Percentiles rank a stretch among this genome's conserved stretches.
Conservation (phyloP, 2,329 filamentous ascomycete genomes). For the Zymoseptoria crescenta region DNA sequence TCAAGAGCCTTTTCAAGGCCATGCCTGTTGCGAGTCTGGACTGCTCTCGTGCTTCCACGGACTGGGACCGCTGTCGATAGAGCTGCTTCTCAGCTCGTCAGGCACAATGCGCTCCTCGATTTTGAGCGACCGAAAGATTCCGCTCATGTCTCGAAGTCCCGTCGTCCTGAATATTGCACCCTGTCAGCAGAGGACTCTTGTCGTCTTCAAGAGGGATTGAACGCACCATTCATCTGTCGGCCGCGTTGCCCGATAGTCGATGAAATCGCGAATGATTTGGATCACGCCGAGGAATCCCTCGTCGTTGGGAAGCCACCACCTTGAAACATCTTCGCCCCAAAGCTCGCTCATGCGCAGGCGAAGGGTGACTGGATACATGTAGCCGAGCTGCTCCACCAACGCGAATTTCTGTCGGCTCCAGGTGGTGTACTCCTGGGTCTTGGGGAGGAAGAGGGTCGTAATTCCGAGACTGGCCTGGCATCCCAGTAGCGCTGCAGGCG, state of each 20-base stretch:
- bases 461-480: constrained; percentile 72
- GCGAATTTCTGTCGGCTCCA: constrained; percentile 79
- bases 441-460: constrained; percentile 69
- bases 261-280: constrained; percentile 69
- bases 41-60: constrained; percentile 15
- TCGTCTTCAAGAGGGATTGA: not conserved
- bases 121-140: constrained; percentile 34
- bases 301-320: constrained; percentile 86
- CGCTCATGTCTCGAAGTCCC: constrained; percentile 29
- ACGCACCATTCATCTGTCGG: constrained; percentile 17
- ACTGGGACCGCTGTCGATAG: constrained; percentile 15
- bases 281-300: constrained; percentile 68
- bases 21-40: constrained; percentile 12
- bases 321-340: constrained; percentile 64
- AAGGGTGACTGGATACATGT: constrained; percentile 70
- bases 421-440: constrained; percentile 61
- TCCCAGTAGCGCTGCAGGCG: constrained; percentile 61
- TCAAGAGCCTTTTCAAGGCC: constrained; percentile 1
- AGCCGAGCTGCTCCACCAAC: constrained; percentile 71
- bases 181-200: not conserved
- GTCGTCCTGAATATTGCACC: constrained; percentile 2
- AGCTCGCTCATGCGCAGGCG: constrained; percentile 67
- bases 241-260: constrained; percentile 35
- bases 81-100: constrained; percentile 14
- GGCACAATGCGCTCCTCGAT: constrained; percentile 20